These are phyloP conservation scores for Blattamonas nauphoetae DNA, from an alignment of 78 protist genomes.

Conservation along the genomic window DNA sequence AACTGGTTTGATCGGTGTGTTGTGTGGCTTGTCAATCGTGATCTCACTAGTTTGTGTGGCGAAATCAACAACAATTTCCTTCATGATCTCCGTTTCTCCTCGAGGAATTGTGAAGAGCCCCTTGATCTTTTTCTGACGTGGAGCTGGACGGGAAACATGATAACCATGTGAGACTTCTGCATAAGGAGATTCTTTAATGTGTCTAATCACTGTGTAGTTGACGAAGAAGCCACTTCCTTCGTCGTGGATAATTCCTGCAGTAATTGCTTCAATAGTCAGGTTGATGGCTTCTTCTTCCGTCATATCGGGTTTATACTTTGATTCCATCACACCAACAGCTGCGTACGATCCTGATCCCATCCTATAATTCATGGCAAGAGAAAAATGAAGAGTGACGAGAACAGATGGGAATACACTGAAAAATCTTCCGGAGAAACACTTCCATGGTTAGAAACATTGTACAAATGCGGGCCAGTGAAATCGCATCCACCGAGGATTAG, in stretches of 20 bases:
- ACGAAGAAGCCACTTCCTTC: slow-evolving; percentile 11
- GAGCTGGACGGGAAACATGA: not conserved
- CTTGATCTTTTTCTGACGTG: not conserved
- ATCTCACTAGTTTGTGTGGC: not conserved
- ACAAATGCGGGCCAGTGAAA: slow-evolving; percentile 9
- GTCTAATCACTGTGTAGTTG: not conserved
- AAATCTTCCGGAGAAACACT: not conserved
- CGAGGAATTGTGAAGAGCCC: not conserved
- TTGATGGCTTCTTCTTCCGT: not conserved
- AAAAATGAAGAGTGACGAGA: too few relatives aligned
- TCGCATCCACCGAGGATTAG: slow-evolving; percentile 6
- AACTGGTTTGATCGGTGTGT: not conserved
- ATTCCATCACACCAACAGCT: slow-evolving; percentile 1
- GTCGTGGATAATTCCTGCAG: slow-evolving; percentile 13
- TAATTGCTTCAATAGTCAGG: not conserved
- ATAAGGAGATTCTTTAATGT: not conserved
- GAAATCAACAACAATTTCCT: not conserved
- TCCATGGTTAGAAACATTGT: not conserved
- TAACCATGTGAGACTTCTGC: not conserved
- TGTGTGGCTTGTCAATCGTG: not conserved
- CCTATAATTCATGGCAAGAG: not conserved
- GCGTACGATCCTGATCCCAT: slow-evolving; percentile 11
- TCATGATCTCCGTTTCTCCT: not conserved
- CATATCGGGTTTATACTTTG: not conserved
- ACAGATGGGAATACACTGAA: not conserved